Conservation (phyloP, 106 monocot genomes). For the Alisma plantagoaquatica region DNA sequence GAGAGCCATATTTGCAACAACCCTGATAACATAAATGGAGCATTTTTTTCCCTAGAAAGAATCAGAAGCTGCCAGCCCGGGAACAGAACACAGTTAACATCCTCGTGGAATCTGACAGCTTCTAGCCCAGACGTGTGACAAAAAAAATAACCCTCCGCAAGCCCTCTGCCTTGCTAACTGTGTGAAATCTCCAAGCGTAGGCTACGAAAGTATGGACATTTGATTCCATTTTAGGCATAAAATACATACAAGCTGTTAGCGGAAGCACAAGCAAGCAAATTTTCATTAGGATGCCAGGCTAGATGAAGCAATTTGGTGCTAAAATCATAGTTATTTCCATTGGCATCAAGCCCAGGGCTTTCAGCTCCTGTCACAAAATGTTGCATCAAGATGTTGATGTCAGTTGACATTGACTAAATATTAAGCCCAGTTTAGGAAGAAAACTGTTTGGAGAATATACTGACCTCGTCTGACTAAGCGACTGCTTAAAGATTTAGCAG, state of each 20-base stretch:
- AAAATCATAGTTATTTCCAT: conserved; percentile 11
- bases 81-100: conserved; percentile 22
- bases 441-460: no score
- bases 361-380: conserved; percentile 9
- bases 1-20: no score
- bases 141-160: conserved; percentile 8
- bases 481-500: no score
- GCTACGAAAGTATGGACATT: not conserved
- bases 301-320: conserved; percentile 11
- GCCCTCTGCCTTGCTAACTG: conserved; percentile 4
- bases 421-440: no score
- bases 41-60: no score
- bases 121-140: conserved; percentile 16
- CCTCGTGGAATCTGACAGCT: conserved; percentile 37
- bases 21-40: no score
- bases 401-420: no score
- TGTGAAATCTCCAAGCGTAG: conserved; percentile 15
- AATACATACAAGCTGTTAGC: conserved; percentile 28
- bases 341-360: conserved; percentile 5
- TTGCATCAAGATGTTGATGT: no score
- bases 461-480: no score
- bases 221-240: conserved; percentile 22
- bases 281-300: conserved; percentile 22
- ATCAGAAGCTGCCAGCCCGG: conserved; percentile 4
- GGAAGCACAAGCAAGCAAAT: conserved; percentile 22